Evolutionary conservation across 371 early-diverging fungal species (phyloP), one percentile per base, ranked within the genome.

Genomic region (Zychaea mexicana): DNA sequence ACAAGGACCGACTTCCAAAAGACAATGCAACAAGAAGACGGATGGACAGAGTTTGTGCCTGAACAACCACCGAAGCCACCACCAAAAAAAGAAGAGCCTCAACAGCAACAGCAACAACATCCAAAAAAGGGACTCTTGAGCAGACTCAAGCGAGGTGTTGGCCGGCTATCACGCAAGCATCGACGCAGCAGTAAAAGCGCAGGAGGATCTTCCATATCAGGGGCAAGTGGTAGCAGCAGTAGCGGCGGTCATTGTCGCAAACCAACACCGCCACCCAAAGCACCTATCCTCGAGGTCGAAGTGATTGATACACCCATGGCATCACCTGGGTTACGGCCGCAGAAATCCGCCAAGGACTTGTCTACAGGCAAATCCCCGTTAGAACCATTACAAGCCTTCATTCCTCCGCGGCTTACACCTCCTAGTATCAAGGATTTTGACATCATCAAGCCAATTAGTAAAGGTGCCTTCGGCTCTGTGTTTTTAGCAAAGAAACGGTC

Each of bases 381-480:
- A 5, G 84, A 81, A 1, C 86, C 83, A 33, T 74, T 81, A 7
- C 85, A 78, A 28, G 78, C 81, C 2, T 72, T 80, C 15, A 53
- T 64, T 2, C 65, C 73, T 2, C 77, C 83, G 2, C 73, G 85
- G 9, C 87, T 85, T 1, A 72, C 72, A 3, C 72, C 69, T 4
- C 91, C 92, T 0, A 88, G 88, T 47, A 94, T 94, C 76, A 93
- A 92, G 70, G 96, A 96, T 70, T 96, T 90, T 72, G 94, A 94
- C 54, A 90, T 96, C 62, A 91, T 96, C 69, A 96, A 96, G 64
- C 94, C 96, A 1, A 96, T 96, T 57, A 90, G 91, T 64, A 93
- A 93, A 73, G 96, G 96, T 24, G 96, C 96, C 0, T 96, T 93
- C 82, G 96, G 96, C 8, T 90, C 92, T 2, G 96, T 96, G 0